A percentile compares a stretch with the other conserved stretches of the same genome.
phyloP scores from a whole-genome alignment of 306 rosid species.

The Crataegus laevigata region DNA sequence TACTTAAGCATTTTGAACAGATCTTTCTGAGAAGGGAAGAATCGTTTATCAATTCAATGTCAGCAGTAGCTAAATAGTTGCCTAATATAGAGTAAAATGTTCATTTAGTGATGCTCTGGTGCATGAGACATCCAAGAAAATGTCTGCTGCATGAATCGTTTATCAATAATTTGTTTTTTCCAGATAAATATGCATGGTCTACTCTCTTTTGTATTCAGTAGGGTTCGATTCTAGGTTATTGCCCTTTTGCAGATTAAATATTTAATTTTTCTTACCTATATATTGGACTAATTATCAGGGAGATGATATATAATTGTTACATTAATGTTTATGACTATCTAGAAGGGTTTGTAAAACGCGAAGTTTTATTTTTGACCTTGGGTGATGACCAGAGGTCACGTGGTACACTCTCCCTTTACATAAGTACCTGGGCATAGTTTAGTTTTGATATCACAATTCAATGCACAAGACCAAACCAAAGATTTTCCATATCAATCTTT shows the following conservation, averaged over 20 bases:
- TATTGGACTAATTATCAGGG: background rate
- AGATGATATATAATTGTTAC: background rate
- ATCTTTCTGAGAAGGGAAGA: background rate
- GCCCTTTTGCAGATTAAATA: background rate
- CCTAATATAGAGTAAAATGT: background rate
- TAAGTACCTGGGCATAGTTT: background rate
- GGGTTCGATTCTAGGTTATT: background rate
- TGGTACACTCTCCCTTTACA: background rate
- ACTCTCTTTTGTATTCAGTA: background rate
- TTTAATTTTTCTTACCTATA: background rate
- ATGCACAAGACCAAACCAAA: background rate
- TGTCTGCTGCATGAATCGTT: background rate
- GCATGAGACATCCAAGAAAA: background rate
- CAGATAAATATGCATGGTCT: background rate
- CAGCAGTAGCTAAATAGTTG: background rate
- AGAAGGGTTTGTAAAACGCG: background rate
- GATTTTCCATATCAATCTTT: background rate
- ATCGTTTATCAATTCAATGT: background rate
- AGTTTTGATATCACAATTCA: background rate
- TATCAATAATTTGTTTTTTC: background rate
- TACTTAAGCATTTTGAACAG: constrained; percentile 8
- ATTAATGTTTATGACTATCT: background rate
- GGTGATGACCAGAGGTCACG: background rate
- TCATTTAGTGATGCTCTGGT: background rate
- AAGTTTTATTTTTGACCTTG: background rate